Conservation (phyloP, 768 basidiomycete genomes). For the Neoboletus subvelutipes region DNA sequence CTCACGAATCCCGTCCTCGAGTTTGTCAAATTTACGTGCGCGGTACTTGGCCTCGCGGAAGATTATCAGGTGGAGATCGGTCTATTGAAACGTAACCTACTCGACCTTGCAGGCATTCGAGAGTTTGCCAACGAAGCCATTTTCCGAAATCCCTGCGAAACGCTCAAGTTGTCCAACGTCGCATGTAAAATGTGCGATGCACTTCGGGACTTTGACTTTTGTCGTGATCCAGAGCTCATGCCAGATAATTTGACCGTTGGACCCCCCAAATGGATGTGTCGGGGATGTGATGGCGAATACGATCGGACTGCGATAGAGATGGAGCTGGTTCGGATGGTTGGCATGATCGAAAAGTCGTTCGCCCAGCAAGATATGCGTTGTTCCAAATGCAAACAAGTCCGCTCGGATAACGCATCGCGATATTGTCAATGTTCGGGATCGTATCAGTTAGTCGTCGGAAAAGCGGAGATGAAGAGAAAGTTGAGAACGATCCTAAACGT, state of each 20-base stretch:
- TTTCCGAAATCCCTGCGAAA: slow-evolving; percentile 91
- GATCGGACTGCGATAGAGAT: slow-evolving; percentile 89
- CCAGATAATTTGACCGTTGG: slow-evolving; percentile 51
- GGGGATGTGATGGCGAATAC: slow-evolving; percentile 78
- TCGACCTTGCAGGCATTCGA: slow-evolving; percentile 82
- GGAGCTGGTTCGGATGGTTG: slow-evolving; percentile 74
- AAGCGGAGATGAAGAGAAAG: slow-evolving; percentile 67
- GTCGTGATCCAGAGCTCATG: slow-evolving; percentile 83
- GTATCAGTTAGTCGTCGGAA: slow-evolving; percentile 71
- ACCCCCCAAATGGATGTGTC: slow-evolving; percentile 64
- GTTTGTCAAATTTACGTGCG: slow-evolving; percentile 84
- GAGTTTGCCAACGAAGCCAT: slow-evolving; percentile 85
- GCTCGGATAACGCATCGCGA: slow-evolving; percentile 80
- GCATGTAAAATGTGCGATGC: slow-evolving; percentile 86
- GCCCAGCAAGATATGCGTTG: slow-evolving; percentile 91
- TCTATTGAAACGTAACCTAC: slow-evolving; percentile 81
- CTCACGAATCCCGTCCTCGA: slow-evolving; percentile 83
- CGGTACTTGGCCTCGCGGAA: slow-evolving; percentile 72
- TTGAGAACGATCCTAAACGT: slow-evolving; percentile 84
- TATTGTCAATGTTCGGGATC: slow-evolving; percentile 89
- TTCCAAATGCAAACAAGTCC: slow-evolving; percentile 86
- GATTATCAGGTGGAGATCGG: slow-evolving; percentile 88
- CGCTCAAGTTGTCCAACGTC: slow-evolving; percentile 79
- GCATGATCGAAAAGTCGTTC: slow-evolving; percentile 67
- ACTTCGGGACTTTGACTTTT: slow-evolving; percentile 92